phyloP scores from a whole-genome alignment of 306 rosid species.

The Alnus glutinosa region DNA sequence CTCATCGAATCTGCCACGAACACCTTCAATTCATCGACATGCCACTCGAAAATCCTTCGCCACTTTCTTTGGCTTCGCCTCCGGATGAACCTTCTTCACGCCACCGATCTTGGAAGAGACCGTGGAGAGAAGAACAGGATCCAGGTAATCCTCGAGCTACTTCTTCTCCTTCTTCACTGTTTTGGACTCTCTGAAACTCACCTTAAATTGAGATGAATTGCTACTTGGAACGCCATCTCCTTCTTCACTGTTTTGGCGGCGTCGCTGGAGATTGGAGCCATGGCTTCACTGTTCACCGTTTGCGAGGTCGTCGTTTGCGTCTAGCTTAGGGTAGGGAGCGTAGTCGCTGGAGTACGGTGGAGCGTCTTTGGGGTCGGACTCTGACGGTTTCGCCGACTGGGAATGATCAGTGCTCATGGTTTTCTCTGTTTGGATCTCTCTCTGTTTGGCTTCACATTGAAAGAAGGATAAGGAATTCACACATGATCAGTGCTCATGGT shows the following conservation, averaged over 20 bases:
- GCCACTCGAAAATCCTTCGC: slow-evolving; percentile 38
- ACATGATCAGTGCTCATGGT: too few relatives aligned
- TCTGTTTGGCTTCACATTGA: background rate
- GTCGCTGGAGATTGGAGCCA: too few relatives aligned
- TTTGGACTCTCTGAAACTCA: background rate
- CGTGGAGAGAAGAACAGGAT: slow-evolving; percentile 34
- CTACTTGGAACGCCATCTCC: slow-evolving; percentile 4
- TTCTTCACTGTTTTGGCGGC: too few relatives aligned
- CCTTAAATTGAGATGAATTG: slow-evolving; percentile 2
- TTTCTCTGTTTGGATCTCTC: background rate
- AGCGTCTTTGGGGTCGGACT: slow-evolving; percentile 15
- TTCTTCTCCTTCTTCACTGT: background rate
- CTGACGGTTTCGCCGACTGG: slow-evolving; percentile 9
- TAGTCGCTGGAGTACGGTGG: slow-evolving; percentile 52
- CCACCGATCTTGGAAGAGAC: slow-evolving; percentile 20
- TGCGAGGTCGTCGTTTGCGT: slow-evolving; percentile 46
- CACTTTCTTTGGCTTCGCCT: slow-evolving; percentile 14
- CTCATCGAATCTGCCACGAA: slow-evolving; percentile 9
- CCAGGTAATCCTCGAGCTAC: slow-evolving; percentile 39
- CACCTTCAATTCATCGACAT: slow-evolving; percentile 31
- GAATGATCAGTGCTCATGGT: slow-evolving; percentile 17
- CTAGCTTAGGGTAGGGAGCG: slow-evolving; percentile 80
- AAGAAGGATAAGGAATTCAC: background rate
- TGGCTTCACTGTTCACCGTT: too few relatives aligned
- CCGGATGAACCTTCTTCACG: slow-evolving; percentile 5